A percentile compares a stretch with the other conserved stretches of the same genome.
These are phyloP conservation scores for Alternaria dauci DNA, from an alignment of 2,329 filamentous ascomycete genomes.

Conservation along the genomic window DNA sequence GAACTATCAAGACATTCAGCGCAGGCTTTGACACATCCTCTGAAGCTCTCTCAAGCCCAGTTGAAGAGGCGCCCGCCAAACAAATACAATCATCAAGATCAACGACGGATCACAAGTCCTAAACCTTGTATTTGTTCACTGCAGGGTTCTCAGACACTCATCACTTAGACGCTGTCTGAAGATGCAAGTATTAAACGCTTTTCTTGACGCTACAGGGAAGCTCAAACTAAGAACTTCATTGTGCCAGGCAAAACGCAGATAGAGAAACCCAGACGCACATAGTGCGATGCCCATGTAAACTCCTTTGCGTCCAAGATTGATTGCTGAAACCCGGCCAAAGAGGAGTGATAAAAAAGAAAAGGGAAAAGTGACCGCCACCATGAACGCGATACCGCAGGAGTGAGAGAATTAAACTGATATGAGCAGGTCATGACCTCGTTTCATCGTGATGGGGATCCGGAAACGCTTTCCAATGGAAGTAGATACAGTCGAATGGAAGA, in stretches of 20 bases:
- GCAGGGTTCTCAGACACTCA: background rate
- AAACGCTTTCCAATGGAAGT: conserved; percentile 45
- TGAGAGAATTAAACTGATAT: conserved; percentile 34
- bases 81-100: background rate
- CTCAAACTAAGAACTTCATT: conserved; percentile 11
- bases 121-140: background rate
- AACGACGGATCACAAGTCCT: background rate
- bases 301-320: conserved; percentile 25
- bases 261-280: conserved; percentile 23
- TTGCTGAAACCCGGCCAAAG: conserved; percentile 9
- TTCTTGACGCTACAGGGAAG: conserved; percentile 25
- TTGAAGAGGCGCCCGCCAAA: background rate
- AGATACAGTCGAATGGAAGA: conserved; percentile 40
- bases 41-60: background rate
- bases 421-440: conserved; percentile 48
- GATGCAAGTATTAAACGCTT: conserved; percentile 40
- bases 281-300: conserved; percentile 31
- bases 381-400: conserved; percentile 18
- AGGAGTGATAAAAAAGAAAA: conserved; percentile 22
- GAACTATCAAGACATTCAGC: background rate
- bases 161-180: background rate
- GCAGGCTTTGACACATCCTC: background rate
- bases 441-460: conserved; percentile 43
- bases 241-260: conserved; percentile 17
- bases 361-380: conserved; percentile 17